Evolutionary conservation across 2,329 filamentous ascomycete species (phyloP), one percentile per base, ranked within the genome.

Genomic region (Penicillium fuscoglaucum): DNA sequence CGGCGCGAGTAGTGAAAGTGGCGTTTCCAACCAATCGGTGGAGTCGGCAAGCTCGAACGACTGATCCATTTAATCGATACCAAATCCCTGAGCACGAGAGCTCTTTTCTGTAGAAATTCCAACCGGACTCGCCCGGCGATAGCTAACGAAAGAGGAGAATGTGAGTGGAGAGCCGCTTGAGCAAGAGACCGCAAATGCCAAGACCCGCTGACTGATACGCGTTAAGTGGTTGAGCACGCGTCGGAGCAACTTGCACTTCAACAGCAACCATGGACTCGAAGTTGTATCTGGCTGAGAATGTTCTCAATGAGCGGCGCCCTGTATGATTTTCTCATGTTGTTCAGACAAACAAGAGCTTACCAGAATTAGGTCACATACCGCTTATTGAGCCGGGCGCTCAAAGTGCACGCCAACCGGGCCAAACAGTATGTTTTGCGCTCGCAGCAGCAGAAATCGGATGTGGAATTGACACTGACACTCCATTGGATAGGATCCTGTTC

Each of bases 331-430:
- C 1, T 12, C 26, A 7, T 19, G 15, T 5, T 2, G 29, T 49
- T 12, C 49, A 13, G 43, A n/a, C 21, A 31, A 37, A 19, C 19
- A 48, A 26, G 37, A 59, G 26, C 59, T 61, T 26, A 59, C 54
- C 3, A 24, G 15, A 24, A 45, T 13, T 69, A 96, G 92, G 83
- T 96, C 69, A 96, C 90, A 51, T 98, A 97, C 79, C 88, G 92
- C 51, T 81, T 89, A 49, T 78, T 99, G 61, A 95, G 92, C 75
- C 85, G 93, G 69, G 89, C 88, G 40, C 77, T 97, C 54, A 89
- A 91, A 69, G 83, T 96, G 45, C 90, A 97, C 73, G 88, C 90
- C 73, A 95, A 96, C 71, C 81, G 84, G 44, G 95, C 95, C 13
- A 99, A 99, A 76, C 87, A 93, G 93, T 96, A 79, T 64, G 84